A percentile compares a stretch with the other conserved stretches of the same genome.
These are phyloP conservation scores for Pichia cactophila DNA, from an alignment of 1,139 yeast species.

Conservation along the genomic window DNA sequence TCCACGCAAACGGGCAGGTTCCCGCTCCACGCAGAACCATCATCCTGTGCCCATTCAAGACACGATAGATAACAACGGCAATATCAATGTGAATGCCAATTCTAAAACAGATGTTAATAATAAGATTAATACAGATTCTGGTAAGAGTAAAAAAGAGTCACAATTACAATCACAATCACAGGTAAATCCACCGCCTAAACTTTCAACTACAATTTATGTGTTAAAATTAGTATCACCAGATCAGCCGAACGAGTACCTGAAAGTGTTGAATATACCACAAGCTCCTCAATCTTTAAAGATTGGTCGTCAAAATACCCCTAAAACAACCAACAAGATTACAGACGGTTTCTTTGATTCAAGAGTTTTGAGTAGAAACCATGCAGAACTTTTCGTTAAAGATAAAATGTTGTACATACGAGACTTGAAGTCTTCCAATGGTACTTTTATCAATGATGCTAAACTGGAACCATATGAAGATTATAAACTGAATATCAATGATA, in stretches of 20 bases:
- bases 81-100: neutral
- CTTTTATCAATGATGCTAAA: slow-evolving; percentile 74
- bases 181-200: neutral
- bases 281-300: slow-evolving; percentile 78
- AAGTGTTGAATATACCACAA: slow-evolving; percentile 71
- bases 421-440: slow-evolving; percentile 88
- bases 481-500: slow-evolving; percentile 66
- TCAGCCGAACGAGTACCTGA: slow-evolving; percentile 56
- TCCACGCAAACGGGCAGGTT: slow-evolving; percentile 26
- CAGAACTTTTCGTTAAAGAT: slow-evolving; percentile 67
- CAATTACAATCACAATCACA: neutral
- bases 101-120: neutral
- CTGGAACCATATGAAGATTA: slow-evolving; percentile 51
- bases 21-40: slow-evolving; percentile 26
- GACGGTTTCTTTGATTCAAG: slow-evolving; percentile 95
- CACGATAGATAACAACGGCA: neutral
- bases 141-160: slow-evolving; percentile 7
- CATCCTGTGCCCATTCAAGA: slow-evolving; percentile 20
- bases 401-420: slow-evolving; percentile 68
- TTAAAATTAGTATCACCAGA: slow-evolving; percentile 70
- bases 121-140: neutral
- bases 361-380: slow-evolving; percentile 89
- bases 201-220: slow-evolving; percentile 31
- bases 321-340: slow-evolving; percentile 63
- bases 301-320: slow-evolving; percentile 79